Evolutionary conservation across 805 yeast species (phyloP).

Genomic region (Nematodospora valgi): DNA sequence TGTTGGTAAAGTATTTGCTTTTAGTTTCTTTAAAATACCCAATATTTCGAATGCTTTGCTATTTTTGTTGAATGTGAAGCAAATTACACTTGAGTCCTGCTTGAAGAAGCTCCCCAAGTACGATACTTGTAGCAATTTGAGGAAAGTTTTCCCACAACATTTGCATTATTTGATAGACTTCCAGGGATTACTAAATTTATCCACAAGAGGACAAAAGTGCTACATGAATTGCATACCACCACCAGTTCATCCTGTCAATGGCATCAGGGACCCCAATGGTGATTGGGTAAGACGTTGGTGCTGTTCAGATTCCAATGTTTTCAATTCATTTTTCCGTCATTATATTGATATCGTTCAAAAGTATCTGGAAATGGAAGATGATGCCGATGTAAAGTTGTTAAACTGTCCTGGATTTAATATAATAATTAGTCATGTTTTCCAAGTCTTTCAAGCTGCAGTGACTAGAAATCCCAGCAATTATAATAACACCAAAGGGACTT

Average conservation of each 20-base stretch:
- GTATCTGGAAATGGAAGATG: conserved; percentile 6
- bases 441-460: conserved; percentile 34
- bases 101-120: conserved; percentile 4
- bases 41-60: conserved; percentile 51
- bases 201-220: conserved; percentile 19
- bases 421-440: conserved; percentile 45
- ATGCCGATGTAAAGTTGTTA: conserved; percentile 10
- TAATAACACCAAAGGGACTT: neutral
- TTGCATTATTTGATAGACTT: conserved; percentile 29
- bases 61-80: conserved; percentile 55
- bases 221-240: conserved; percentile 36
- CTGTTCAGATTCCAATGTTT: conserved; percentile 52
- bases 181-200: conserved; percentile 27
- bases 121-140: neutral
- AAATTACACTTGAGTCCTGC: conserved; percentile 34
- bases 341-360: conserved; percentile 35
- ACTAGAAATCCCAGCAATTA: conserved; percentile 17
- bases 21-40: conserved; percentile 53
- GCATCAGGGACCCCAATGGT: conserved; percentile 57
- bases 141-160: conserved; percentile 24
- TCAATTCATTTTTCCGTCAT: conserved; percentile 60
- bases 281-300: conserved; percentile 64
- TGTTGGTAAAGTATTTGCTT: conserved; percentile 68
- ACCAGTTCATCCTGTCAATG: conserved; percentile 41
- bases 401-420: conserved; percentile 45